Percentiles rank a stretch among this genome's conserved stretches.
These are phyloP conservation scores for Annulohypoxylon stygium DNA, from an alignment of 495 filamentous ascomycete genomes.

Conservation along the genomic window DNA sequence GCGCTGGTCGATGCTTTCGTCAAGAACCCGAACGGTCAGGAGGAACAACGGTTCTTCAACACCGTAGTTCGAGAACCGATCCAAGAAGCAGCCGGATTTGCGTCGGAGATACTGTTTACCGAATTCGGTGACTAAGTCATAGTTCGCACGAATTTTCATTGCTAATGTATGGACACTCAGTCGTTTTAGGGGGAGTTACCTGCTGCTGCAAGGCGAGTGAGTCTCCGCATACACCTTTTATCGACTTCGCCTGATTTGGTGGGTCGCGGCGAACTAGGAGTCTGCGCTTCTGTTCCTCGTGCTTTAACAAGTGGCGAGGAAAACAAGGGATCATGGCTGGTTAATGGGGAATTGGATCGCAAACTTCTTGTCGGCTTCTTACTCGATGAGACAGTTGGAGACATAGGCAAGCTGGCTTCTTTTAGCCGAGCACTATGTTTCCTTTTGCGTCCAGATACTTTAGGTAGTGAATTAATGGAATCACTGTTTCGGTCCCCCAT, in stretches of 20 bases:
- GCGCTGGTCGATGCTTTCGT: slow-evolving; percentile 53
- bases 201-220: slow-evolving; percentile 5
- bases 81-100: slow-evolving; percentile 52
- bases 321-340: slow-evolving; percentile 3
- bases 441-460: slow-evolving; percentile 3
- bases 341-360: slow-evolving; percentile 15
- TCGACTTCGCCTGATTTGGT: slow-evolving; percentile 37
- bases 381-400: not conserved
- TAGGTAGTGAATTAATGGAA: not conserved
- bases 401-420: not conserved
- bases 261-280: slow-evolving; percentile 18
- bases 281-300: not conserved
- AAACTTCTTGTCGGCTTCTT: not conserved
- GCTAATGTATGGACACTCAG: not conserved
- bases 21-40: slow-evolving; percentile 50
- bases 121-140: slow-evolving; percentile 47
- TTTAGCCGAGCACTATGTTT: not conserved
- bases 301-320: not conserved
- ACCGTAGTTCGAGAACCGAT: slow-evolving; percentile 54
- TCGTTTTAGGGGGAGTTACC: not conserved
- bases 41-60: slow-evolving; percentile 54
- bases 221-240: slow-evolving; percentile 26
- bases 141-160: not conserved
- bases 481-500: not conserved
- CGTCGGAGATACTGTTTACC: slow-evolving; percentile 52